These are phyloP conservation scores for Ascochyta lentis DNA, from an alignment of 2,329 filamentous ascomycete species.

Conservation along the genomic window DNA sequence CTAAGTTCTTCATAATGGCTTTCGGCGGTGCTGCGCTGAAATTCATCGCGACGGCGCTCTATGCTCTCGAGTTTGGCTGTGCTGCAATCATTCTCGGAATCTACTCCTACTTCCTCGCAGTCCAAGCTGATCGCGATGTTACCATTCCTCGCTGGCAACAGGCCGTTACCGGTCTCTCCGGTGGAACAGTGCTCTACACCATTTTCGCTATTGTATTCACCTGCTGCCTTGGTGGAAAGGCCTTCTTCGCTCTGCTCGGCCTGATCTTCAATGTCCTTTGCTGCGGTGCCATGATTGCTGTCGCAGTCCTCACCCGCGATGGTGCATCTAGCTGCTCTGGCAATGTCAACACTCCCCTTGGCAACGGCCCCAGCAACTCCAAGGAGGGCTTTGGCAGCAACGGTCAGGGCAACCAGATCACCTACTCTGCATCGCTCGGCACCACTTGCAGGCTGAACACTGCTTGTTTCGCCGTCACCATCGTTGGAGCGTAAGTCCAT, in stretches of 20 bases:
- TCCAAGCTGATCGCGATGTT: constrained; percentile 69
- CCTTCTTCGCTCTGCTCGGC: constrained; percentile 73
- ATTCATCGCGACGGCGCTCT: constrained; percentile 72
- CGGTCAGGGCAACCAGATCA: constrained; percentile 48
- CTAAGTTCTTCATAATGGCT: constrained; percentile 58
- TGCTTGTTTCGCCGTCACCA: constrained; percentile 76
- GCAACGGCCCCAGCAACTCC: constrained; percentile 63
- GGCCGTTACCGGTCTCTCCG: constrained; percentile 76
- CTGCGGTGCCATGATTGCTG: constrained; percentile 77
- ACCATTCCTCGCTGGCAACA: constrained; percentile 69
- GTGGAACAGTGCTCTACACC: constrained; percentile 76
- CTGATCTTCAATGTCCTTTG: constrained; percentile 81
- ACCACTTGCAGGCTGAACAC: constrained; percentile 78
- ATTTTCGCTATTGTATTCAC: constrained; percentile 75
- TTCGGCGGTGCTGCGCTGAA: constrained; percentile 70
- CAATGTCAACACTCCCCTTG: constrained; percentile 71
- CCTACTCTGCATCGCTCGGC: constrained; percentile 55
- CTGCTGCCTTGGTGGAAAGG: constrained; percentile 77
- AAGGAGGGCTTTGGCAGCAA: constrained; percentile 59
- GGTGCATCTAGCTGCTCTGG: constrained; percentile 72
- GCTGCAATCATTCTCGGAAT: constrained; percentile 76
- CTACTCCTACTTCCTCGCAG: constrained; percentile 81
- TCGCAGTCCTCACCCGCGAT: constrained; percentile 75
- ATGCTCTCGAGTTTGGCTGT: constrained; percentile 75
- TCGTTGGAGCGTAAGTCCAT: constrained; percentile 73